phyloP scores from a whole-genome alignment of 2,329 filamentous ascomycete genomes.

The Fusarium kyushuense region DNA sequence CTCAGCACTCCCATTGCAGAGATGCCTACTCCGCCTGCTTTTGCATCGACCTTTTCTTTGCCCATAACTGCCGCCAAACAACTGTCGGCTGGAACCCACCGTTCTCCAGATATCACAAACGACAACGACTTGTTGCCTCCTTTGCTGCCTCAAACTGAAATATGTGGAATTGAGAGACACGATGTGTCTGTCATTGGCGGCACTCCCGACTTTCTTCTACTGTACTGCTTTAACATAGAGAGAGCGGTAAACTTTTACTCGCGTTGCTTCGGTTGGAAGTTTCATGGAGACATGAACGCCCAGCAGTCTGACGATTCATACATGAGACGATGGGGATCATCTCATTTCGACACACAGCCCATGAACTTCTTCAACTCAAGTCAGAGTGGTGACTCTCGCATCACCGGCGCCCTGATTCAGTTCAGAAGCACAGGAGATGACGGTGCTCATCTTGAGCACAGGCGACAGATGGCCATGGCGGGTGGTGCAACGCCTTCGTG shows the following conservation, averaged over 20 bases:
- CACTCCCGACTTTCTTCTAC: constrained; percentile 42
- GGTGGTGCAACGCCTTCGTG: constrained; percentile 32
- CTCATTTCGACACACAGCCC: constrained; percentile 39
- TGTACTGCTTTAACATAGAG: constrained; percentile 42
- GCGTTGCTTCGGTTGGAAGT: constrained; percentile 44
- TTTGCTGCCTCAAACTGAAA: constrained; percentile 20
- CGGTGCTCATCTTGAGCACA: constrained; percentile 31
- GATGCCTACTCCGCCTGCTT: constrained; percentile 35
- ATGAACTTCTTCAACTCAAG: constrained; percentile 46
- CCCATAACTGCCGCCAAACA: constrained; percentile 21
- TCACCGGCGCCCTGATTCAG: constrained; percentile 41
- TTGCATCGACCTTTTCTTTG: constrained; percentile 29
- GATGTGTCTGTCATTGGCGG: constrained; percentile 22
- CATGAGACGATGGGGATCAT: constrained; percentile 42
- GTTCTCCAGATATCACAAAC: constrained; percentile 13
- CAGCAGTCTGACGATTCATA: constrained; percentile 20
- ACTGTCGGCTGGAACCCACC: constrained; percentile 10
- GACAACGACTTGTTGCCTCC: constrained; percentile 25
- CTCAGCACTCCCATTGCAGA: constrained; percentile 36
- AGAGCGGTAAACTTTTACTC: constrained; percentile 44
- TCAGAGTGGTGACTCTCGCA: constrained; percentile 17
- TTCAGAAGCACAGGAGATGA: constrained; percentile 21
- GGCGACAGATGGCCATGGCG: constrained; percentile 30
- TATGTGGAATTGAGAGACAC: constrained; percentile 21
- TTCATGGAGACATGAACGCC: constrained; percentile 42